Base-by-base conservation (phyloP, 148 eudicot species). In the Diospyros lotus region DNA sequence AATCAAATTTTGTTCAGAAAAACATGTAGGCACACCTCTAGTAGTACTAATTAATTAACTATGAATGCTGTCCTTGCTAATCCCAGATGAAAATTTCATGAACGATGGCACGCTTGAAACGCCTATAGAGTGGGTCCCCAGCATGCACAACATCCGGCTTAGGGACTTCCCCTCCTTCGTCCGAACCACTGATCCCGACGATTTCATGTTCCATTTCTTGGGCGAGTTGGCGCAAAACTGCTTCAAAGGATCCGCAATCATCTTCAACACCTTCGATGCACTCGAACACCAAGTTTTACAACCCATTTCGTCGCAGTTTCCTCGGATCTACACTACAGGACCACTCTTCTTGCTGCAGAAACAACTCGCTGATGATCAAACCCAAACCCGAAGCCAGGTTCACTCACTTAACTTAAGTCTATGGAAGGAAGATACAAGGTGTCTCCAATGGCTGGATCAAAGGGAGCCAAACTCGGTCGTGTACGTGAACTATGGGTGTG, bases 401-500 rank as follows among this genome's bases (percentile, higher is more conserved):
- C 64, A 43, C 9, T 64, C 80, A 55, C 28, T 81, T 9, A 66
- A 17, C 53, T 58, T 81, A 18, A 81, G 42, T 40, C 50, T 81
- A 15, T 81, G 81, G 81, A 81, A 70, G 9, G 74, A 68, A 41
- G 78, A 78, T 5, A 2, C 73, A 2, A 53, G 18, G 18, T 68
- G 74, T 48, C 53, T 83, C 1, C 73, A 76, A 41, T 83, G 83
- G 86, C 78, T 83, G 7, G 73, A 77, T 42, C n/a, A 38, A 15
- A 58, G 69, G 41, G 56, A 73, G 50, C 80, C 69, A 2, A 41
- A 65, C 9, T 82, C 82, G 0, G 75, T 79, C 4, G 55, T 81
- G 18, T 81, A 81, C 11, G 80, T 81, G 40, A 77, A 77, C 17
- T 81, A 65, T 52, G 84, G 84, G 2, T 71, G 86, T 50, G 53